Evolutionary conservation across 1,139 yeast genomes (phyloP).

Genomic region (Nakaseomyces uthaithaninus): DNA sequence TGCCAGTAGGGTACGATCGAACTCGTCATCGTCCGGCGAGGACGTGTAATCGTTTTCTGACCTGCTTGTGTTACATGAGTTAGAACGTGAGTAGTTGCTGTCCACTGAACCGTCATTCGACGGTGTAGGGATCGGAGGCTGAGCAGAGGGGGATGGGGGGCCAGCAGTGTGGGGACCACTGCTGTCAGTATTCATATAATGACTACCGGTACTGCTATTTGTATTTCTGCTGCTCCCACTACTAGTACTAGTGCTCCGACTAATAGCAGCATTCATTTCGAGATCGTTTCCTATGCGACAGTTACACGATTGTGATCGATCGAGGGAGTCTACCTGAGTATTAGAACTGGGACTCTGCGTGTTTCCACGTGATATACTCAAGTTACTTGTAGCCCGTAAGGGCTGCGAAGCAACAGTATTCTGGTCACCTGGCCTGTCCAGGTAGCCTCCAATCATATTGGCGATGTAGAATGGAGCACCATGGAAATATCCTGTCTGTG

Average conservation of each 20-base stretch:
- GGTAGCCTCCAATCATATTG: constrained; percentile 3
- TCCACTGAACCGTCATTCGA: not conserved
- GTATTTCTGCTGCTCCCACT: not conserved
- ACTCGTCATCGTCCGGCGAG: constrained; percentile 5
- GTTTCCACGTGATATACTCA: constrained; percentile 1
- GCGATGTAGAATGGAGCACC: not conserved
- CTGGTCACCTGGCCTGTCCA: not conserved
- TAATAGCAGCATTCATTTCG: not conserved
- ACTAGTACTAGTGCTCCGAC: constrained; percentile 1
- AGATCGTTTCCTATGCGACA: not conserved
- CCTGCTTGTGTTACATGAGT: constrained; percentile 4
- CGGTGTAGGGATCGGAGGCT: not conserved
- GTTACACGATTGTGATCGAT: not conserved
- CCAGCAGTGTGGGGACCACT: constrained; percentile 2
- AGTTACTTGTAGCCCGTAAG: not conserved
- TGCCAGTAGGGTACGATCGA: constrained; percentile 4
- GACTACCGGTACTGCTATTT: constrained; percentile 1
- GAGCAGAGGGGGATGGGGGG: not conserved
- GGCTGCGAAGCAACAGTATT: not conserved
- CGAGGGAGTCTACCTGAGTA: not conserved
- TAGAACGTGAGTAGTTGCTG: not conserved
- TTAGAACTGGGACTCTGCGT: not conserved
- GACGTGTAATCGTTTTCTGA: constrained; percentile 5
- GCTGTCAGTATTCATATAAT: not conserved
- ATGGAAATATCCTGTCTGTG: constrained; percentile 1